Evolutionary conservation across 345 rosid species (phyloP), one percentile per base, ranked within the genome.

Genomic region (Lepidium africanum): DNA sequence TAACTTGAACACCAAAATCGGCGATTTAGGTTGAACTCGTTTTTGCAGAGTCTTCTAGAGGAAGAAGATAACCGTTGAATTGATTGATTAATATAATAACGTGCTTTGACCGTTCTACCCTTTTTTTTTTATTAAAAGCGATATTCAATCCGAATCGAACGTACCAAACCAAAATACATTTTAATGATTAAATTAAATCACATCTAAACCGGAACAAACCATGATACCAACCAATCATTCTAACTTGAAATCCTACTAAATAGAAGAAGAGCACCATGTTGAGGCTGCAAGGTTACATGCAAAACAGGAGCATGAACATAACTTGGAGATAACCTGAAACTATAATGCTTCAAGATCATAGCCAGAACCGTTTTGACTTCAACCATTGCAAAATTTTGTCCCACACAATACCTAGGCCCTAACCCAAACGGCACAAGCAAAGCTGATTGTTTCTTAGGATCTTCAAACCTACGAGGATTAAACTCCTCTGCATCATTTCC

Each of bases 251-350:
- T 78, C 81, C 73, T 88, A 47, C 55, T 77, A 37, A 91, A 74
- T 51, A 91, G 76, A 19, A 89, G 72, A 23, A 81, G 95, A 10
- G 89, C 84, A 65, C 96, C 98, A 25, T 82, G 23, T 66, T 86
- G 92, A 21, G 96, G 96, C 70, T 81, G 85, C 80, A 78, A 41
- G 48, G 74, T 82, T 45, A 86, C 72, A 36, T 76, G 25, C 61
- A 75, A 56, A 77, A 80, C 69, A 1, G 96, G 98, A 32, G 96
- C 87, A 73, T 89, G 98, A 54, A 77, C 84, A 52, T 89, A 92
- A 4, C 83, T 81, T 0, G 91, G 84, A 7, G 96, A 78, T 65
- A 86, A 38, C 17, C 39, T 71, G 48, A 87, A 81, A 9, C 78
- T 64, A 57, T 74, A 89, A 10, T 57, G 77, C 67, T 50, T 57